Evolutionary conservation across 345 rosid genomes (phyloP).

Genomic region (Syzygium grande): DNA sequence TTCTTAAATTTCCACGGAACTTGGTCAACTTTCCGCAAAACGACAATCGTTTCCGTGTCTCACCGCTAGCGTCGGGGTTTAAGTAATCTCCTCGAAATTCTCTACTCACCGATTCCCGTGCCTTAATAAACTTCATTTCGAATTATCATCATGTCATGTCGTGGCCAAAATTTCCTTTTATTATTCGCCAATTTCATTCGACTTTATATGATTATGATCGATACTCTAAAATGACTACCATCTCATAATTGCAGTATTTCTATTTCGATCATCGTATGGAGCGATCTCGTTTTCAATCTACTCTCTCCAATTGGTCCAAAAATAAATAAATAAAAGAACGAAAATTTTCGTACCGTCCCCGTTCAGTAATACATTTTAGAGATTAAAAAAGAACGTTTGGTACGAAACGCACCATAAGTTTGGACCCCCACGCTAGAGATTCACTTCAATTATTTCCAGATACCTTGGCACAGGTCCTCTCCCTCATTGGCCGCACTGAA

Average conservation of each 20-base stretch:
- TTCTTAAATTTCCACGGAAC: background rate
- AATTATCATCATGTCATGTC: background rate
- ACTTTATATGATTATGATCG: background rate
- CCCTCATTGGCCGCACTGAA: background rate
- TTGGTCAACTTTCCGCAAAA: background rate
- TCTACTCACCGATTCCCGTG: background rate
- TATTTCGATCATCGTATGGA: background rate
- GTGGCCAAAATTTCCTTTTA: background rate
- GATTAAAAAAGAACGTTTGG: background rate
- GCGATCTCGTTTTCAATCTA: background rate
- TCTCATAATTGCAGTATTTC: background rate
- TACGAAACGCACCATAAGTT: background rate
- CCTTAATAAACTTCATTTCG: background rate
- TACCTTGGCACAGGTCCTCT: background rate
- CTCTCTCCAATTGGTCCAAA: background rate
- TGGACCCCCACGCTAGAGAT: background rate
- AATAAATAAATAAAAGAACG: background rate
- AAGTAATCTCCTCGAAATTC: background rate
- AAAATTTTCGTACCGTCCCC: background rate
- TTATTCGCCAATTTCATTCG: too few species aligned
- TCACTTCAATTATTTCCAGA: background rate
- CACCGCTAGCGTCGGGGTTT: background rate
- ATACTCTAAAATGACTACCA: rapidly evolving
- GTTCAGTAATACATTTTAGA: background rate
- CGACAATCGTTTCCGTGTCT: background rate